Conservation (phyloP, 441 rosid species). For the Sinapis alba region DNA sequence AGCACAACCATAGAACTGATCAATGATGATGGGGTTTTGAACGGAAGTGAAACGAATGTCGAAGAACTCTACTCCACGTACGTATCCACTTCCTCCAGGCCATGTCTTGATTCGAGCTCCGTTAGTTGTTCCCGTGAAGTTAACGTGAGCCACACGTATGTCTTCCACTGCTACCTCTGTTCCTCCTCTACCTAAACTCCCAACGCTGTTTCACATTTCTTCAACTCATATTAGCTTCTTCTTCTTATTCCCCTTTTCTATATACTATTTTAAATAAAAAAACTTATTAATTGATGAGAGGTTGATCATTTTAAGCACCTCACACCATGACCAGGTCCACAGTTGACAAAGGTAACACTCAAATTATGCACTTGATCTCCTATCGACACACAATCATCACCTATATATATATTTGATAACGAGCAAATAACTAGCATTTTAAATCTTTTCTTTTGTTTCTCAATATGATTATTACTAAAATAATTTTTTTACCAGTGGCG, state of each 20-base stretch:
- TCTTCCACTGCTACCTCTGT: conserved; percentile 42
- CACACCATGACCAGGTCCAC: conserved; percentile 77
- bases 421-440: not conserved
- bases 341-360: conserved; percentile 32
- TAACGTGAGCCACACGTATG: conserved; percentile 40
- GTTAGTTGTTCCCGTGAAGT: conserved; percentile 49
- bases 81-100: conserved; percentile 46
- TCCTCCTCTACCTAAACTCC: conserved; percentile 61
- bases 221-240: not conserved
- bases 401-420: conserved; percentile 26
- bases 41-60: conserved; percentile 44
- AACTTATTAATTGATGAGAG: not conserved
- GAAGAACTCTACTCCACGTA: conserved; percentile 41
- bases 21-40: conserved; percentile 53
- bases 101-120: conserved; percentile 70
- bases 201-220: conserved; percentile 41
- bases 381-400: conserved; percentile 66
- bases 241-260: too few species aligned
- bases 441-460: not conserved
- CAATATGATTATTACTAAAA: not conserved
- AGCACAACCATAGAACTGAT: conserved; percentile 49
- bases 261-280: not conserved
- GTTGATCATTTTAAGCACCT: conserved; percentile 40
- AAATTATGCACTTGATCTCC: conserved; percentile 43
- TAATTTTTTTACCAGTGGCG: conserved; percentile 39